phyloP scores from a whole-genome alignment of 2,329 filamentous ascomycete genomes.

The Chaetomium globosum region DNA sequence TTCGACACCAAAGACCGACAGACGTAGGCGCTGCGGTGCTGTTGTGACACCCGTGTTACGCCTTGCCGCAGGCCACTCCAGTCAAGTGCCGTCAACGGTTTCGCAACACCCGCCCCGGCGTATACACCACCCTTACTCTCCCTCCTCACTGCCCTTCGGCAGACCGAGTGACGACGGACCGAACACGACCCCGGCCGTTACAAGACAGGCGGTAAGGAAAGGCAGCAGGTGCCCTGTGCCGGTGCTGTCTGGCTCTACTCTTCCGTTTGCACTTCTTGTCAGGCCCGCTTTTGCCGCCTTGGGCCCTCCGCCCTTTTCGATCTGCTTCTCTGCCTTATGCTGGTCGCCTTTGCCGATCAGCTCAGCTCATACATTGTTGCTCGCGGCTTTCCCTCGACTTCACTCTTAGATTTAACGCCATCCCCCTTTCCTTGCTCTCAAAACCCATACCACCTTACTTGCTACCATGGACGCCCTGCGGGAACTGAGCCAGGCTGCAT shows the following conservation, averaged over 20 bases:
- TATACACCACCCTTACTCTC: conserved; percentile 13
- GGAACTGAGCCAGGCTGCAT: not conserved
- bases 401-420: not conserved
- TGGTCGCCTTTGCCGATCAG: not conserved
- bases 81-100: conserved; percentile 8
- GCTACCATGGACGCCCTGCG: conserved; percentile 4
- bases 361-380: not conserved
- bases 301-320: not conserved
- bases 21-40: conserved; percentile 14
- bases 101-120: conserved; percentile 18
- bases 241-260: not conserved
- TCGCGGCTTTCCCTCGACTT: not conserved
- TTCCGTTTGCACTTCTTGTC: conserved; percentile 26
- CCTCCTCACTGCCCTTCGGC: not conserved
- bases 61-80: conserved; percentile 22
- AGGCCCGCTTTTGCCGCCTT: conserved; percentile 16
- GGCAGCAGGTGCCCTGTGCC: conserved; percentile 20
- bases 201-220: conserved; percentile 20
- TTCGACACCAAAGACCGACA: not conserved
- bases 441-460: not conserved
- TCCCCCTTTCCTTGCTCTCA: not conserved
- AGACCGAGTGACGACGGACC: not conserved
- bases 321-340: not conserved
- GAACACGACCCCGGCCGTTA: not conserved
- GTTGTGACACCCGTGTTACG: conserved; percentile 24